Percentiles rank a stretch among this genome's conserved stretches.
Conservation (phyloP, 1,139 yeast species). For the Lodderomyces jiufengensis region DNA sequence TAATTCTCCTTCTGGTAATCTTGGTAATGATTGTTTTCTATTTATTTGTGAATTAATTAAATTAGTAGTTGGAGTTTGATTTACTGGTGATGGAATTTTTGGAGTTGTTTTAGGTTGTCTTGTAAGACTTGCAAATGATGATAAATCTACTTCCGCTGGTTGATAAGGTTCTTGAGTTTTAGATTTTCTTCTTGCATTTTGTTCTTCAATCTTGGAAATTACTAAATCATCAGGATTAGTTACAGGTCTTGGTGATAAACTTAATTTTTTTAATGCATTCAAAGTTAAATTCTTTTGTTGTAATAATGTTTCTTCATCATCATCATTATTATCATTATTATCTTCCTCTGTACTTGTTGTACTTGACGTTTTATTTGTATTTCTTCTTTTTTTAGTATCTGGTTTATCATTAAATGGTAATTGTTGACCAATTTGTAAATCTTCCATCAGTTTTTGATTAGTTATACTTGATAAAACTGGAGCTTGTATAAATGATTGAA, state of each 20-base stretch:
- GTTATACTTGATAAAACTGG: constrained; percentile 43
- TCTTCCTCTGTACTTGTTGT: not conserved
- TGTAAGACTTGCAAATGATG: constrained; percentile 46
- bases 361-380: constrained; percentile 5
- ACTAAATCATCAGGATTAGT: constrained; percentile 15
- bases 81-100: constrained; percentile 8
- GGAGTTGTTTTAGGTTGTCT: constrained; percentile 34
- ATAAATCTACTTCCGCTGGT: constrained; percentile 54
- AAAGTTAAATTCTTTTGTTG: constrained; percentile 44
- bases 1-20: constrained; percentile 12
- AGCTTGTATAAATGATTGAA: constrained; percentile 48
- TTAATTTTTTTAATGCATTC: constrained; percentile 44
- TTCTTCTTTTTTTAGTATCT: constrained; percentile 2
- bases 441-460: constrained; percentile 28
- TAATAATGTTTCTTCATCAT: constrained; percentile 35
- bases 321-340: constrained; percentile 15
- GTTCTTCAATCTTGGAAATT: constrained; percentile 4
- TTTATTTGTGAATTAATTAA: constrained; percentile 2
- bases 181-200: constrained; percentile 4
- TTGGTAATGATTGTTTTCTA: constrained; percentile 10
- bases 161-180: constrained; percentile 37
- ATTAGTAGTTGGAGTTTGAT: too few relatives aligned
- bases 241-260: constrained; percentile 43
- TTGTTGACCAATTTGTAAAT: constrained; percentile 41
- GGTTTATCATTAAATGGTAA: constrained; percentile 35